Percentiles rank a stretch among this genome's conserved stretches.
phyloP scores from a whole-genome alignment of 116 monocot species.

The Zostera marina region DNA sequence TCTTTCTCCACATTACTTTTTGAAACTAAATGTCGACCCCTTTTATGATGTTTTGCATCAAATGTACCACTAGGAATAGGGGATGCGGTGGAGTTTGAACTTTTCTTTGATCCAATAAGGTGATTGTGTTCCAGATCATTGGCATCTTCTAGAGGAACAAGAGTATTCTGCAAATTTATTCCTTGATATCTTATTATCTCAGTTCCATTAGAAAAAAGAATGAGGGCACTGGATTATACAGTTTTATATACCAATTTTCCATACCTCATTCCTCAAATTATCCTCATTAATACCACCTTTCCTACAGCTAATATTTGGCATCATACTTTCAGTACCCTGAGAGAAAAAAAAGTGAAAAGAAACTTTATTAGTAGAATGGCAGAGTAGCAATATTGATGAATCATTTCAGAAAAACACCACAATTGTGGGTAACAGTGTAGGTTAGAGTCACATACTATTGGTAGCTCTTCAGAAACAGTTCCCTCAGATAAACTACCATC shows the following conservation, averaged over 20 bases:
- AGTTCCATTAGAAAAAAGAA: not conserved
- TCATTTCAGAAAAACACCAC: not conserved
- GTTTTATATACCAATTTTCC: slow-evolving; percentile 22
- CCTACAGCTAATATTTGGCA: slow-evolving; percentile 21
- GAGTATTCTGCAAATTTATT: not conserved
- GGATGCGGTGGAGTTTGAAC: not conserved
- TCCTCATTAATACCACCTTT: slow-evolving; percentile 18
- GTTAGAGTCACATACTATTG: slow-evolving; percentile 16
- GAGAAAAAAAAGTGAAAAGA: not conserved
- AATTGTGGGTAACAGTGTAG: too few relatives aligned
- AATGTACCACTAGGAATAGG: slow-evolving; percentile 1
- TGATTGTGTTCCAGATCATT: not conserved
- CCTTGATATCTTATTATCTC: not conserved
- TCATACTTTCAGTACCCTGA: slow-evolving; percentile 32
- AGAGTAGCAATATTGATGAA: not conserved
- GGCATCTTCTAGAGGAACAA: not conserved
- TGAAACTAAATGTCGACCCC: slow-evolving; percentile 9
- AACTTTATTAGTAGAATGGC: not conserved
- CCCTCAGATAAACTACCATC: slow-evolving; percentile 49
- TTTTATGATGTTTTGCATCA: not conserved
- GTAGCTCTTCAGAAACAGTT: slow-evolving; percentile 50
- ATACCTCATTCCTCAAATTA: slow-evolving; percentile 6
- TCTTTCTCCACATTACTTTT: not conserved
- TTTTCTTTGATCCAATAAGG: not conserved
- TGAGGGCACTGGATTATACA: not conserved